Evolutionary conservation across 2,329 filamentous ascomycete species (phyloP).

Genomic region (Xylaria sp.): DNA sequence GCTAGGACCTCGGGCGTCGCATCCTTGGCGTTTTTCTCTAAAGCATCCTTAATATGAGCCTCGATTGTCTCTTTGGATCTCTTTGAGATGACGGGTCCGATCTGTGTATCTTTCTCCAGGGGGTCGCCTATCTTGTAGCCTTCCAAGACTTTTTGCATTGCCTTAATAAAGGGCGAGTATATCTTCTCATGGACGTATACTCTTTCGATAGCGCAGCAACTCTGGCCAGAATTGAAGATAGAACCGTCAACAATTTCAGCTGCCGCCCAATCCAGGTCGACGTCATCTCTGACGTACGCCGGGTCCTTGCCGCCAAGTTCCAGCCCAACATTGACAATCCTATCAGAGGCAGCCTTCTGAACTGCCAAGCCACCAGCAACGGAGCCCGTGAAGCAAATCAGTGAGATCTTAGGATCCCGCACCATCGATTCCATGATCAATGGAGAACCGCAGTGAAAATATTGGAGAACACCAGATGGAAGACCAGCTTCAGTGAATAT

Average conservation of each 20-base stretch:
- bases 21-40: conserved; percentile 85
- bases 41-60: conserved; percentile 81
- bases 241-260: conserved; percentile 95
- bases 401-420: conserved; percentile 77
- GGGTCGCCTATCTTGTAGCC: conserved; percentile 92
- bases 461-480: conserved; percentile 85
- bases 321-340: conserved; percentile 85
- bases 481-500: conserved; percentile 84
- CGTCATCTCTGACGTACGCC: conserved; percentile 86
- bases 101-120: conserved; percentile 77
- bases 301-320: conserved; percentile 96
- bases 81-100: conserved; percentile 90
- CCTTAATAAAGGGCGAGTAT: conserved; percentile 83
- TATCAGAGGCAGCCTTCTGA: conserved; percentile 83
- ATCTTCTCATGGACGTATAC: conserved; percentile 90
- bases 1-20: conserved; percentile 83
- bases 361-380: conserved; percentile 88
- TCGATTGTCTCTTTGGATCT: conserved; percentile 79
- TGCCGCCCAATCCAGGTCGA: conserved; percentile 89
- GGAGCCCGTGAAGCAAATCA: conserved; percentile 94
- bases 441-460: conserved; percentile 88
- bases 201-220: conserved; percentile 91
- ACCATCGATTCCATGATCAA: conserved; percentile 81
- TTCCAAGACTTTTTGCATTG: conserved; percentile 80
- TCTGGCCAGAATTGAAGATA: conserved; percentile 99